Evolutionary conservation across 1,284 basidiomycete species (phyloP).

Genomic region (Cryptococcus sp.): DNA sequence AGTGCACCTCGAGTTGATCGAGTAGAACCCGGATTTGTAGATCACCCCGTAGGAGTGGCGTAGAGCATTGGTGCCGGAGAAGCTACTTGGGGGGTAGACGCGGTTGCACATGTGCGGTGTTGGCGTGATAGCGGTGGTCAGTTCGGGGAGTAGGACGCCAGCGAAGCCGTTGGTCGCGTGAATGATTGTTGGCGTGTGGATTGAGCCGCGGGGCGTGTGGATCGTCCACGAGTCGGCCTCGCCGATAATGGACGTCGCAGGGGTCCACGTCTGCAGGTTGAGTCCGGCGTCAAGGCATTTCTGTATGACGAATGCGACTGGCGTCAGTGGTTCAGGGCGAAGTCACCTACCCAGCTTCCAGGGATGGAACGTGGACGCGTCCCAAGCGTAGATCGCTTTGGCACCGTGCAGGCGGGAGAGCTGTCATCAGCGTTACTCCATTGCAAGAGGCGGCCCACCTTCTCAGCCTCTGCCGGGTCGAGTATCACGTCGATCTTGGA

Average conservation of each 20-base stretch:
- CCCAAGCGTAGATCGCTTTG: conserved; percentile 20
- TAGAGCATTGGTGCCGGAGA: conserved; percentile 20
- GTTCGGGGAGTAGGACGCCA: conserved; percentile 20
- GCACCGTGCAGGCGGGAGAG: conserved; percentile 14
- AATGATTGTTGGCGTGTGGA: conserved; percentile 17
- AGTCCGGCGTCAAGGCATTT: conserved; percentile 16
- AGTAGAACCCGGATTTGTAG: conserved; percentile 10
- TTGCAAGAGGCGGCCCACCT: conserved; percentile 10
- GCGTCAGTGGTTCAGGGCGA: neutral
- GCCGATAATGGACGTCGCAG: conserved; percentile 13
- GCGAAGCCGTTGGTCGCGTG: conserved; percentile 28
- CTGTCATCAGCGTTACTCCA: conserved; percentile 3
- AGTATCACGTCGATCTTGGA: conserved; percentile 17
- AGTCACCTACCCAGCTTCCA: conserved; percentile 23
- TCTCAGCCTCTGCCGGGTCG: conserved; percentile 16
- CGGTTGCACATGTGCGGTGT: conserved; percentile 23
- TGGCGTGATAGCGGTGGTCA: conserved; percentile 16
- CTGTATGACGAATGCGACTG: conserved; percentile 19
- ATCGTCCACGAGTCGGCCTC: conserved; percentile 18
- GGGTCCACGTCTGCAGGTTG: conserved; percentile 31
- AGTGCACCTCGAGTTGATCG: conserved; percentile 21
- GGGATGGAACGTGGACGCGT: conserved; percentile 25
- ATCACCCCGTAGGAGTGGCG: conserved; percentile 28
- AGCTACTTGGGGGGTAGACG: conserved; percentile 20
- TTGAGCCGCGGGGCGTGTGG: conserved; percentile 17